phyloP scores from a whole-genome alignment of 257 asterid genomes.

The Nicotiana paniculata region DNA sequence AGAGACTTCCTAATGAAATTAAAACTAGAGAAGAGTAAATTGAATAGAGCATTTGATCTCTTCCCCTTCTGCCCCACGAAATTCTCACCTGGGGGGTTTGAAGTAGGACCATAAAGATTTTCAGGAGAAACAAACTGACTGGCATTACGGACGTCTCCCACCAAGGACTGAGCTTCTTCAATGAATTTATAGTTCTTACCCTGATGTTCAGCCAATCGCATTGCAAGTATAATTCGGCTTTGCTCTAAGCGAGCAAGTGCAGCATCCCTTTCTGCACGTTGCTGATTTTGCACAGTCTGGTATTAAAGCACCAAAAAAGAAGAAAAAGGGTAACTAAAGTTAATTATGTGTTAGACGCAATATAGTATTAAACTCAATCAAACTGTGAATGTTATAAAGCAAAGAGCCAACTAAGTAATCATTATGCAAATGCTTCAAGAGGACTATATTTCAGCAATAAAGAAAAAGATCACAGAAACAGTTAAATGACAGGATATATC shows the following conservation, averaged over 20 bases:
- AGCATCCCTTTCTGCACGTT: constrained; percentile 81
- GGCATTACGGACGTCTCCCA: constrained; percentile 69
- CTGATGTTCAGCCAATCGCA: constrained; percentile 95
- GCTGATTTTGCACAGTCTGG: constrained; percentile 82
- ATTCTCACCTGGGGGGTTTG: constrained; percentile 28
- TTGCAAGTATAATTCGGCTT: constrained; percentile 80
- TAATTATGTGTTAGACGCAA: not conserved
- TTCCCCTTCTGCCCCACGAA: constrained; percentile 25
- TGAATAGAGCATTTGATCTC: constrained; percentile 37
- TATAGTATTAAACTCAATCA: not conserved
- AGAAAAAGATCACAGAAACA: not conserved
- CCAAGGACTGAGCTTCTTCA: constrained; percentile 86
- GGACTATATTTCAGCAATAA: not conserved
- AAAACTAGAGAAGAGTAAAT: constrained; percentile 45
- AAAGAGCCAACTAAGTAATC: not conserved
- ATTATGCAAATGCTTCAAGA: not conserved
- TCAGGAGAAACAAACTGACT: constrained; percentile 53
- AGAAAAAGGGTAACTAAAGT: not conserved
- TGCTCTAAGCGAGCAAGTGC: constrained; percentile 91
- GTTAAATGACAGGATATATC: not conserved
- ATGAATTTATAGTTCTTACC: constrained; percentile 88
- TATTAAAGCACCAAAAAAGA: constrained; percentile 5
- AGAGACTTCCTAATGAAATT: constrained; percentile 51
- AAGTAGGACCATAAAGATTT: constrained; percentile 38
- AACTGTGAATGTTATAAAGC: not conserved